phyloP scores from a whole-genome alignment of 345 rosid genomes.

The Hibiscus syriacus region DNA sequence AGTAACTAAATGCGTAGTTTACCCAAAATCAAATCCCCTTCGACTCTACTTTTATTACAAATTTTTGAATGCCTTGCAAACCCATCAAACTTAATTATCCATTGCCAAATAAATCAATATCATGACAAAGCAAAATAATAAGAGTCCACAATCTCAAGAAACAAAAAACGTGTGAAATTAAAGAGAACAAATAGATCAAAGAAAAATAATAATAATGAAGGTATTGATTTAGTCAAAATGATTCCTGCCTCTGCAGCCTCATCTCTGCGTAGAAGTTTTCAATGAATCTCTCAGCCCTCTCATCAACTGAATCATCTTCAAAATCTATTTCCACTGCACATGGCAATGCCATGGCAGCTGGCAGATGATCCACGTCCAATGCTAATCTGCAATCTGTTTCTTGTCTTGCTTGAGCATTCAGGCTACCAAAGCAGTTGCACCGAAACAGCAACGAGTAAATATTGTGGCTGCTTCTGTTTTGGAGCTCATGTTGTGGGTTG shows the following conservation, averaged over 20 bases:
- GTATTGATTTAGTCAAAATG: conserved; percentile 8
- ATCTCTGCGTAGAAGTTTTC: conserved; percentile 52
- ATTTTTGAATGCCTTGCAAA: background rate
- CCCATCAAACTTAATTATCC: background rate
- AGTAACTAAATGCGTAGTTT: too few species aligned
- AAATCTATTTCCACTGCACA: conserved; percentile 4
- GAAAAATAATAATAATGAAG: too few species aligned
- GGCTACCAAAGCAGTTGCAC: conserved; percentile 37
- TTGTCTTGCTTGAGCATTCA: conserved; percentile 7
- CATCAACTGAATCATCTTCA: conserved; percentile 44
- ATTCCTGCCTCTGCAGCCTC: conserved; percentile 51
- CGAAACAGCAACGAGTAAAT: conserved; percentile 24
- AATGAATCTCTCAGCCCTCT: conserved; percentile 73
- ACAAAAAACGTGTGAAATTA: background rate
- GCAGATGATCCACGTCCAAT: too few species aligned
- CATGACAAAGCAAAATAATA: background rate
- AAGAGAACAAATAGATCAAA: background rate
- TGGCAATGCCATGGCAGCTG: conserved; percentile 6
- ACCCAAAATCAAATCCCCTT: too few species aligned
- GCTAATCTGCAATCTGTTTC: too few species aligned
- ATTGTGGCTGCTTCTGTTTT: conserved; percentile 1
- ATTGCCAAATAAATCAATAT: background rate
- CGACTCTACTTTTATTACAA: background rate
- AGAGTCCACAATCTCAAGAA: background rate
- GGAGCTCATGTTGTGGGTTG: conserved; percentile 4